Conservation (phyloP, 805 yeast genomes). For the Candida orba region DNA sequence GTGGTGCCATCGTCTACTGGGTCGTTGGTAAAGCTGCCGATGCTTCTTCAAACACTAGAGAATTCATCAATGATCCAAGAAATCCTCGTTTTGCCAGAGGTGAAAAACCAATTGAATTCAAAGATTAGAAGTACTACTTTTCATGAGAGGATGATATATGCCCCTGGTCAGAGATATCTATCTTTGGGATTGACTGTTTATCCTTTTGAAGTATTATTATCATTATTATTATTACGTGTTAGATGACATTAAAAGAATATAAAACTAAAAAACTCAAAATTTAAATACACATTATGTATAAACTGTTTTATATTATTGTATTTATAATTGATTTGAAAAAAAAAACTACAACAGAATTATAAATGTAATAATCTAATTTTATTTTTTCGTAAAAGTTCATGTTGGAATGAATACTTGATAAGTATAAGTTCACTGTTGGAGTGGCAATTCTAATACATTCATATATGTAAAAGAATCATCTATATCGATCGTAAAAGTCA, state of each 20-base stretch:
- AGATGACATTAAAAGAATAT: conserved; percentile 5
- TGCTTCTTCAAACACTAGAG: conserved; percentile 64
- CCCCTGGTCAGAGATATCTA: conserved; percentile 1
- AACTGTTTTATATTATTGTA: too few relatives aligned
- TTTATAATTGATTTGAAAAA: too few relatives aligned
- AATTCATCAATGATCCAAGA: conserved; percentile 91
- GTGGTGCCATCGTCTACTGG: conserved; percentile 71
- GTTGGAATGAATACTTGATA: not conserved
- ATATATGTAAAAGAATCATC: not conserved
- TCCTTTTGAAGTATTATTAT: too few relatives aligned
- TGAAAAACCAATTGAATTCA: conserved; percentile 38
- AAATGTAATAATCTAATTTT: not conserved
- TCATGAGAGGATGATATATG: not conserved
- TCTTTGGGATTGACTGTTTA: too few relatives aligned
- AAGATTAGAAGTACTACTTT: conserved; percentile 8
- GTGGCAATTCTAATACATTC: not conserved
- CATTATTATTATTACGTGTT: conserved; percentile 4
- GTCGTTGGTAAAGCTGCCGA: conserved; percentile 61
- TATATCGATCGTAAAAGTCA: conserved; percentile 5
- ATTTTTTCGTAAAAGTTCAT: too few relatives aligned
- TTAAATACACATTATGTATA: not conserved
- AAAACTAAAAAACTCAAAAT: too few relatives aligned
- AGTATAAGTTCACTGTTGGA: too few relatives aligned
- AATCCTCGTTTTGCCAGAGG: conserved; percentile 79
- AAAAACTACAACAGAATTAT: too few relatives aligned